phyloP scores from a whole-genome alignment of 164 flowering plant genomes.

The Magnolia kwangsiensis region DNA sequence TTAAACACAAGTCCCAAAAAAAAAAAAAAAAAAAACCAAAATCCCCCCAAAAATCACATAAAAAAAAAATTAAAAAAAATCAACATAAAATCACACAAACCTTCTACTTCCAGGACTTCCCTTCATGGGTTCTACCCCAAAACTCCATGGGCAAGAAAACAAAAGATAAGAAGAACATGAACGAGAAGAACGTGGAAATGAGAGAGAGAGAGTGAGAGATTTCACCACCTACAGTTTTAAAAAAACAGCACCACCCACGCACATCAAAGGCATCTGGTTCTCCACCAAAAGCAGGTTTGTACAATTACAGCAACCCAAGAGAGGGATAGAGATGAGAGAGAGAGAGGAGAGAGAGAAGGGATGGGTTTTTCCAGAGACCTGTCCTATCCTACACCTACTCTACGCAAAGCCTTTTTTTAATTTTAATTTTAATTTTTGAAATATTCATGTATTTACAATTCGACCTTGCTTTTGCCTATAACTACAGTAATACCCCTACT shows the following conservation, averaged over 20 bases:
- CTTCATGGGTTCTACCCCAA: conserved; percentile 2
- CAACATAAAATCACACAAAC: conserved; percentile 23
- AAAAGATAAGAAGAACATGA: conserved; percentile 5
- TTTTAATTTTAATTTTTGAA: conserved; percentile 10
- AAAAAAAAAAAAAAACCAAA: not conserved
- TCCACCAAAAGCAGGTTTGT: conserved; percentile 41
- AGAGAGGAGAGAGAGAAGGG: not conserved
- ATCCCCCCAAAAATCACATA: not conserved
- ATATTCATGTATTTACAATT: conserved; percentile 7
- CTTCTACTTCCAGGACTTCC: conserved; percentile 2
- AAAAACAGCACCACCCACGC: conserved; percentile 65
- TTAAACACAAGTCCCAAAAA: not conserved
- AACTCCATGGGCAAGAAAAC: not conserved
- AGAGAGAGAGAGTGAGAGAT: conserved; percentile 5
- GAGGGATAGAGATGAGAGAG: conserved; percentile 8
- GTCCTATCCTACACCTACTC: conserved; percentile 38
- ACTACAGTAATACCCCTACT: not conserved
- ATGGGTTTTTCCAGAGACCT: conserved; percentile 15
- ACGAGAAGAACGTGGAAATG: conserved; percentile 10
- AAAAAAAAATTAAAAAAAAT: conserved; percentile 2
- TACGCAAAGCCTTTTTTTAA: not conserved
- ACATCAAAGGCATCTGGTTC: conserved; percentile 65
- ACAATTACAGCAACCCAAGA: conserved; percentile 7
- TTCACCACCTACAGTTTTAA: not conserved
- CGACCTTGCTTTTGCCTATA: not conserved